These are phyloP conservation scores for Platanthera guangdongensis DNA, from an alignment of 106 monocot genomes.

Conservation along the genomic window DNA sequence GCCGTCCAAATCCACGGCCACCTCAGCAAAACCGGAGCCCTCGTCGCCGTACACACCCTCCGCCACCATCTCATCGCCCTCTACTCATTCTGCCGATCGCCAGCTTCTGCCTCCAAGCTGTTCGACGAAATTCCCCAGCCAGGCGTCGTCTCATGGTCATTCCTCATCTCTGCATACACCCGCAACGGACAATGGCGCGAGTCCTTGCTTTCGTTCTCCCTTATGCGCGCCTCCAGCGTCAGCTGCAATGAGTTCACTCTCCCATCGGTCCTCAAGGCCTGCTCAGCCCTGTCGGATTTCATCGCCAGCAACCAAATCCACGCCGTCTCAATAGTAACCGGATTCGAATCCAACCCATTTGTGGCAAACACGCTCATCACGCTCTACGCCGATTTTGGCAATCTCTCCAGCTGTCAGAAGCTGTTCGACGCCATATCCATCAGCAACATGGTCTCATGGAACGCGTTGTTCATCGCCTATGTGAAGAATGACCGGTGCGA, in stretches of 20 bases:
- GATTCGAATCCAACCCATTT: conserved; percentile 50
- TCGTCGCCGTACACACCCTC: conserved; percentile 15
- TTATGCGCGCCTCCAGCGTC: conserved; percentile 35
- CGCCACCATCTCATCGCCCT: conserved; percentile 47
- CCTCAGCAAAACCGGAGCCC: conserved; percentile 37
- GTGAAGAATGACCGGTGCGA: conserved; percentile 32
- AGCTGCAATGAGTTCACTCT: conserved; percentile 65
- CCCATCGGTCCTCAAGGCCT: conserved; percentile 73
- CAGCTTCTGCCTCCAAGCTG: conserved; percentile 31
- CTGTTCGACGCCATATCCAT: conserved; percentile 37
- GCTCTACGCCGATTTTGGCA: conserved; percentile 51
- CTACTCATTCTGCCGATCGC: conserved; percentile 36
- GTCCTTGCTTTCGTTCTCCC: conserved; percentile 36
- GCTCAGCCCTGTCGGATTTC: conserved; percentile 27
- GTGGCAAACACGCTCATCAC: conserved; percentile 69
- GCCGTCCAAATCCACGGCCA: conserved; percentile 33
- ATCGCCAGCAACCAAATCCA: conserved; percentile 50
- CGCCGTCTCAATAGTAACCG: conserved; percentile 29
- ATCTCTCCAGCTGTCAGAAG: conserved; percentile 25
- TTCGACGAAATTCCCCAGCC: conserved; percentile 77
- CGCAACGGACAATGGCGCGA: conserved; percentile 27
- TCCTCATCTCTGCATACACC: conserved; percentile 51
- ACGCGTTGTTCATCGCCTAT: conserved; percentile 45
- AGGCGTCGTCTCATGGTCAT: conserved; percentile 48
- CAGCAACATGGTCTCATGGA: conserved; percentile 68